These are phyloP conservation scores for Dactylonectria macrodidyma DNA, from an alignment of 2,329 filamentous ascomycete species.

Conservation along the genomic window DNA sequence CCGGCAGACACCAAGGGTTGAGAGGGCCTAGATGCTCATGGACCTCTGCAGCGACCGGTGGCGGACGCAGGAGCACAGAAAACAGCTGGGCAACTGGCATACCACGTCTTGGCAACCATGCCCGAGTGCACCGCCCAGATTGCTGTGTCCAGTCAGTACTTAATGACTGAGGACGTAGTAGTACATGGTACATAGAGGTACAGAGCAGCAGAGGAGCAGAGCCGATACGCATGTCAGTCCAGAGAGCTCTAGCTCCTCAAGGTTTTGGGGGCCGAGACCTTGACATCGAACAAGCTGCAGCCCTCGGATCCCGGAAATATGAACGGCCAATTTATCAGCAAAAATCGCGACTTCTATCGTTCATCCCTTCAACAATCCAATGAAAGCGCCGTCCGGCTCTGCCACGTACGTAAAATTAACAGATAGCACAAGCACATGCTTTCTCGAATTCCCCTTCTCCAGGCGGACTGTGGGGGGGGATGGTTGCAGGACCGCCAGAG, in stretches of 20 bases:
- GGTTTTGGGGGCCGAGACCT: slow-evolving; percentile 4
- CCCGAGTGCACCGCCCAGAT: background rate
- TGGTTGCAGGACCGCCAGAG: background rate
- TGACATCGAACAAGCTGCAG: background rate
- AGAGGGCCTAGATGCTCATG: slow-evolving; percentile 28
- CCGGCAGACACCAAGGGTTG: slow-evolving; percentile 14
- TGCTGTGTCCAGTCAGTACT: background rate
- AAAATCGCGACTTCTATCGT: background rate
- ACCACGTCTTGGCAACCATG: slow-evolving; percentile 18
- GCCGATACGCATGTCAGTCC: background rate
- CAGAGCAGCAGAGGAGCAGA: background rate
- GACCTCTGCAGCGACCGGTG: slow-evolving; percentile 25
- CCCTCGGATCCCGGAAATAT: background rate
- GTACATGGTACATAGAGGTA: too few species aligned
- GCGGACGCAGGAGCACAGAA: slow-evolving; percentile 20
- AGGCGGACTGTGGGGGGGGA: slow-evolving; percentile 12
- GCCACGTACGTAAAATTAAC: background rate
- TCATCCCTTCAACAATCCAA: too few species aligned
- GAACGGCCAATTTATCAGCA: background rate
- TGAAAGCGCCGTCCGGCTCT: too few species aligned
- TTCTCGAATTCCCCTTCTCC: slow-evolving; percentile 35
- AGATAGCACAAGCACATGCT: background rate
- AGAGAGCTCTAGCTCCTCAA: background rate
- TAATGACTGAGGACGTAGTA: too few species aligned
- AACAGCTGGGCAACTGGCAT: slow-evolving; percentile 1